A percentile compares a stretch with the other conserved stretches of the same genome.
These are phyloP conservation scores for Goffeauzyma gilvescens DNA, from an alignment of 768 basidiomycete species.

Conservation along the genomic window DNA sequence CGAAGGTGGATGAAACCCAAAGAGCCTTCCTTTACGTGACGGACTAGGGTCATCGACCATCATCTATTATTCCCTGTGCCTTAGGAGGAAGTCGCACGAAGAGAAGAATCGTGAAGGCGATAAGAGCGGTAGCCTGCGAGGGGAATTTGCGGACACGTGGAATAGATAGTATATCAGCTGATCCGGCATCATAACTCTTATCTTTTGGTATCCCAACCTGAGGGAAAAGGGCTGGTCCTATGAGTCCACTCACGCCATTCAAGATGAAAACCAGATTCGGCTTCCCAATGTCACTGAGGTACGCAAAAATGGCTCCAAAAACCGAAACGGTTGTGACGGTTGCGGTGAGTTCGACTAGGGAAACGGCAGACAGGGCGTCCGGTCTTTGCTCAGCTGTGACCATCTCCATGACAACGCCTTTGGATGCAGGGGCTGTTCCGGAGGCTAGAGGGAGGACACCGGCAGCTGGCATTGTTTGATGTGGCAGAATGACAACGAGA, in stretches of 20 bases:
- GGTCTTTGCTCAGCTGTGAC: constrained; percentile 18
- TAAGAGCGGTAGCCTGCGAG: too few species aligned
- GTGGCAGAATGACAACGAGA: too few species aligned
- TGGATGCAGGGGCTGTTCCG: constrained; percentile 27
- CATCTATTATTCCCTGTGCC: too few species aligned
- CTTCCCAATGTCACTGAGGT: constrained; percentile 14
- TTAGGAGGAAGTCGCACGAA: constrained; percentile 1
- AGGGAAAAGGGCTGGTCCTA: too few species aligned
- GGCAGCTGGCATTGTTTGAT: constrained; percentile 15
- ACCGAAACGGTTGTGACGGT: constrained; percentile 16
- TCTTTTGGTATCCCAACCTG: too few species aligned
- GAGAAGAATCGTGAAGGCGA: neutral
- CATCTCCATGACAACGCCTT: constrained; percentile 30
- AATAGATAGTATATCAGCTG: too few species aligned
- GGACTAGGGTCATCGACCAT: too few species aligned
- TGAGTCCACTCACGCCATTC: constrained; percentile 27
- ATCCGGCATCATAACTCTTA: too few species aligned
- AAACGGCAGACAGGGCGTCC: constrained; percentile 26
- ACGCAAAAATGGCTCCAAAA: constrained; percentile 18
- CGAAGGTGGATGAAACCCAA: too few species aligned
- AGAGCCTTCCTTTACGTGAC: too few species aligned
- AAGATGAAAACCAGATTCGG: constrained; percentile 19
- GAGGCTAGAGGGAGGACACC: constrained; percentile 26
- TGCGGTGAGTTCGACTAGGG: constrained; percentile 25
- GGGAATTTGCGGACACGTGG: too few species aligned